Percentiles rank a stretch among this genome's conserved stretches.
Evolutionary conservation across 108 stramenopile species (phyloP).

Genomic region (Discostella pseudostelligera): DNA sequence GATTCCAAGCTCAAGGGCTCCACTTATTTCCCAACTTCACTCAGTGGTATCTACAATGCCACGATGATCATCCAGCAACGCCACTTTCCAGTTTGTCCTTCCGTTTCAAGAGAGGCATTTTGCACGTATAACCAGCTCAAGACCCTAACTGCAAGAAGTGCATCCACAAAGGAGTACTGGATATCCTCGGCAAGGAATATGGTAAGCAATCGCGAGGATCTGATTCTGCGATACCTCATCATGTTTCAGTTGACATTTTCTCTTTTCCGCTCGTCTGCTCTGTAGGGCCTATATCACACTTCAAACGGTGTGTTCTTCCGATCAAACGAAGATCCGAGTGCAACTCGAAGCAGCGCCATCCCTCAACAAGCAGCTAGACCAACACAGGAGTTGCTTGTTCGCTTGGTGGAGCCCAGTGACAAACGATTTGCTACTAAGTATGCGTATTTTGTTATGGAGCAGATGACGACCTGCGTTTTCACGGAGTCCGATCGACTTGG

Average conservation of each 20-base stretch:
- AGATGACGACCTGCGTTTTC: constrained; percentile 45
- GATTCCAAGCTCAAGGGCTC: constrained; percentile 35
- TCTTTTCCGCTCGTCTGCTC: no score
- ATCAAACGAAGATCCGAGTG: constrained; percentile 8
- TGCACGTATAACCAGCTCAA: constrained; percentile 42
- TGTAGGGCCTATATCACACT: constrained; percentile 41
- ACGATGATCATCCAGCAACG: constrained; percentile 51
- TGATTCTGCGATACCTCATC: background rate
- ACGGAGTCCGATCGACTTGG: constrained; percentile 48
- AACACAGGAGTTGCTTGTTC: constrained; percentile 1
- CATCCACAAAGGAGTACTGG: constrained; percentile 49
- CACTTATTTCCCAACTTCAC: constrained; percentile 35
- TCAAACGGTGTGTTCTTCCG: constrained; percentile 36
- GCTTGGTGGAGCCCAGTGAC: constrained; percentile 38
- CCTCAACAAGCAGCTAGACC: constrained; percentile 3
- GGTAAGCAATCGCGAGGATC: constrained; percentile 1
- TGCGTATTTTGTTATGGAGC: constrained; percentile 44
- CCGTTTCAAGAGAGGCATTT: constrained; percentile 56
- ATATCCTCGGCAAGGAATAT: constrained; percentile 37
- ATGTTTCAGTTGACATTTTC: background rate
- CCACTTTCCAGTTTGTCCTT: constrained; percentile 54
- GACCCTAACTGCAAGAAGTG: constrained; percentile 35
- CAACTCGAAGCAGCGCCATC: background rate
- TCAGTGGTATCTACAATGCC: constrained; percentile 45
- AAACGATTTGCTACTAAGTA: constrained; percentile 42